Evolutionary conservation across 139 green algal genomes (phyloP).

Genomic region (Chlamydomonas eustigma): DNA sequence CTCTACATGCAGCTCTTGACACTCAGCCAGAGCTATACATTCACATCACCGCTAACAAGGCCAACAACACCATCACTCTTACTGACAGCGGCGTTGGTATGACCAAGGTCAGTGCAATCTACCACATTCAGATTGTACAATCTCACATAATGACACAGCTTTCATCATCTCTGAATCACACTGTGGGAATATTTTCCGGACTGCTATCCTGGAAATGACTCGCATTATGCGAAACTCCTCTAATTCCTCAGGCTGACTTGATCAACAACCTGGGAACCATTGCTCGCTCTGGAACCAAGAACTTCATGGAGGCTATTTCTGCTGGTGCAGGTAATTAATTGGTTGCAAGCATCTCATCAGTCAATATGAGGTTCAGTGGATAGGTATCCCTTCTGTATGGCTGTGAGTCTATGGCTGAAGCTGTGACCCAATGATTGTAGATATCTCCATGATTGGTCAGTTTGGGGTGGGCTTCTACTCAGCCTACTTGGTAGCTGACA

Average conservation of each 20-base stretch:
- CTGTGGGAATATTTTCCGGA: no score
- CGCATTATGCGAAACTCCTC: not conserved
- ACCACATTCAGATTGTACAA: no score
- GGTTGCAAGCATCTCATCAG: no score
- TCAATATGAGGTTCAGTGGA: no score
- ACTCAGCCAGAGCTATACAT: slow-evolving; percentile 93
- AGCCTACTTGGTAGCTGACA: slow-evolving; percentile 97
- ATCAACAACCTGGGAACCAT: slow-evolving; percentile 99
- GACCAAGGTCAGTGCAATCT: slow-evolving; percentile 78
- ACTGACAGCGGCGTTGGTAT: slow-evolving; percentile 95
- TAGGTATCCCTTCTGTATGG: no score
- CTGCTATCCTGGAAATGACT: no score
- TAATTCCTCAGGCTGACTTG: slow-evolving; percentile 63
- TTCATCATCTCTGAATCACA: no score
- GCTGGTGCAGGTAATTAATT: slow-evolving; percentile 67
- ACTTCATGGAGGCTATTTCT: slow-evolving; percentile 99
- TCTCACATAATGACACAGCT: no score
- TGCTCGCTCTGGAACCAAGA: slow-evolving; percentile 94
- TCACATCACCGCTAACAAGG: slow-evolving; percentile 95
- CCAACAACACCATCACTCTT: slow-evolving; percentile 93
- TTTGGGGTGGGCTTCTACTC: slow-evolving; percentile 99
- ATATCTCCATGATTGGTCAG: slow-evolving; percentile 99
- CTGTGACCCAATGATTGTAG: no score
- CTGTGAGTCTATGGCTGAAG: no score
- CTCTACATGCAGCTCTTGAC: slow-evolving; percentile 76